These are phyloP conservation scores for Colletotrichum sidae DNA, from an alignment of 2,329 filamentous ascomycete genomes.

Conservation along the genomic window DNA sequence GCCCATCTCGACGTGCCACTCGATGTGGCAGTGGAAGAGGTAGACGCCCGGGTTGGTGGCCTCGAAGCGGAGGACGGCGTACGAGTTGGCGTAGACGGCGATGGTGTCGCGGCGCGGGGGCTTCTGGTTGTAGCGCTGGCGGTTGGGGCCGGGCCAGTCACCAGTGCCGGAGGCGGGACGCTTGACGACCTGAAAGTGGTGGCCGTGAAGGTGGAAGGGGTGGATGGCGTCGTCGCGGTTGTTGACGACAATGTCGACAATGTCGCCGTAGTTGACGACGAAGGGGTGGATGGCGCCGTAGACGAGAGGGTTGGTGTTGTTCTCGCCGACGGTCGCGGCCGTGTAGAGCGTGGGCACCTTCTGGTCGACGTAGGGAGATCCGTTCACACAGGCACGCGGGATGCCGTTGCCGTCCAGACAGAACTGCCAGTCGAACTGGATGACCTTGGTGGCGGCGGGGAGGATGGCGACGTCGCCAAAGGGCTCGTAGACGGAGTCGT, in stretches of 20 bases:
- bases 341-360: slow-evolving; percentile 80
- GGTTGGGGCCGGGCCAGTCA: slow-evolving; percentile 47
- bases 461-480: slow-evolving; percentile 62
- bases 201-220: slow-evolving; percentile 66
- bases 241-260: slow-evolving; percentile 62
- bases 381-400: slow-evolving; percentile 73
- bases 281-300: slow-evolving; percentile 59
- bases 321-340: slow-evolving; percentile 66
- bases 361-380: slow-evolving; percentile 73
- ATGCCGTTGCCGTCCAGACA: slow-evolving; percentile 71
- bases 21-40: slow-evolving; percentile 70
- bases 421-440: slow-evolving; percentile 68
- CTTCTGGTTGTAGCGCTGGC: slow-evolving; percentile 41
- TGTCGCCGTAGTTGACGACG: slow-evolving; percentile 50
- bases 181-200: slow-evolving; percentile 66
- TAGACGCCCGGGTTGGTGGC: slow-evolving; percentile 66
- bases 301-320: slow-evolving; percentile 54
- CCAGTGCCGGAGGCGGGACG: slow-evolving; percentile 51
- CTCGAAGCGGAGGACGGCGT: slow-evolving; percentile 63
- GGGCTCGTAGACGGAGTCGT: slow-evolving; percentile 71
- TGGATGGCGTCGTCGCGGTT: slow-evolving; percentile 60
- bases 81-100: slow-evolving; percentile 53
- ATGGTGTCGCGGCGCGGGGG: slow-evolving; percentile 53
- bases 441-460: slow-evolving; percentile 64
- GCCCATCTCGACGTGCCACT: slow-evolving; percentile 72